Evolutionary conservation across 352 stramenopile species (phyloP), one percentile per base, ranked within the genome.

Genomic region (Halophytophthora polymorphica): DNA sequence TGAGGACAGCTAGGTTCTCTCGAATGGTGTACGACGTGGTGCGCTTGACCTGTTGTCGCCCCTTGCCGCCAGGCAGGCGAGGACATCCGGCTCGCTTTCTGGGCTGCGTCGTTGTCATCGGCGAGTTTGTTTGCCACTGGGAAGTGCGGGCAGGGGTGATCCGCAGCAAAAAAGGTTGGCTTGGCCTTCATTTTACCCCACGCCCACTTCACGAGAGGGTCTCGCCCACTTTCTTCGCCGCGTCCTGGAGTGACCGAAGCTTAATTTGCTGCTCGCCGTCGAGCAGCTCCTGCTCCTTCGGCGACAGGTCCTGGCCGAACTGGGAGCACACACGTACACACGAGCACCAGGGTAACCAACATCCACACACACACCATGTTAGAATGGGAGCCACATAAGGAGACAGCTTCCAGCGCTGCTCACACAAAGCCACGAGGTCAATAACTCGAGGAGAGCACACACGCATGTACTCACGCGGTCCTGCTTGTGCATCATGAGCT

Each of bases 231-330:
- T 76, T 75, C 51, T 77, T 83, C 29, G 80, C 83, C 1, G 83
- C 80, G 18, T 90, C 76, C 54, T 86, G 68, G 21, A 93, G 67
- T 39, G 82, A 83, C 18, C 65, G 62, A 5, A 93, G 59, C 53
- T 88, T 90, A 33, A 80, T 56, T 45, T 85, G 69, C 52, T 93
- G 83, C 50, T 90, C 67, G 25, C 40, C 66, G 33, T 87, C 78
- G 15, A 93, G 55, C 36, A 93, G 55, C 43, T 66, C 51, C 29
- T 77, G 73, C 28, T 90, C 68, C 2, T 81, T 75, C 13, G 49
- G 29, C 28, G 79, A 76, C n/a, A 93, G 64, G 29, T 88, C 68
- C 54, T 86, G 60, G 11, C 83, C 83, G 63, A 91, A 89, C 72
- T 81, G 37, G 18, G 13, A 38, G 33, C 13, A 38, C 33, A 38